These are phyloP conservation scores for Gilbertella persicaria DNA, from an alignment of 371 early-diverging fungal species.

Conservation along the genomic window DNA sequence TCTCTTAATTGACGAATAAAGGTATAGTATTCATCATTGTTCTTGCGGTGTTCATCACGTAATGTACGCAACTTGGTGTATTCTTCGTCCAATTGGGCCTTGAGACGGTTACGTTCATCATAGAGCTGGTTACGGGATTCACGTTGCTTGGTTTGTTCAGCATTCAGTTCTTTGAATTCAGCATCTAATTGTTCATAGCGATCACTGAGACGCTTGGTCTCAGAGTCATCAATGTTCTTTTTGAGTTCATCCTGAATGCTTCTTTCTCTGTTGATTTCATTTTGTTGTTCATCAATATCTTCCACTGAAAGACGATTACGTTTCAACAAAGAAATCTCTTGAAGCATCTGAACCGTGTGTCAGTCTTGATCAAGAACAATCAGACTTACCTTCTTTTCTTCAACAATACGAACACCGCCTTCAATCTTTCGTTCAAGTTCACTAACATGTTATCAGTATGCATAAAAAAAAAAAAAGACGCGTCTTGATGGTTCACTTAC, in stretches of 20 bases:
- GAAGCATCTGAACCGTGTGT: slow-evolving; percentile 64
- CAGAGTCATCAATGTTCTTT: slow-evolving; percentile 66
- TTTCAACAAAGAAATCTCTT: slow-evolving; percentile 81
- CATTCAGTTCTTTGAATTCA: slow-evolving; percentile 69
- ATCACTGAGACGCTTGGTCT: slow-evolving; percentile 63
- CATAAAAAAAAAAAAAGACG: background rate
- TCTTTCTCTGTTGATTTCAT: slow-evolving; percentile 73
- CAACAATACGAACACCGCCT: slow-evolving; percentile 77
- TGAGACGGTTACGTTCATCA: slow-evolving; percentile 75
- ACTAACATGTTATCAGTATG: too few relatives aligned
- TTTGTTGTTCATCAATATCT: slow-evolving; percentile 65
- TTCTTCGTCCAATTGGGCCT: slow-evolving; percentile 71
- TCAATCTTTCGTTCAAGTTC: slow-evolving; percentile 79
- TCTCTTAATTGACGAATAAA: slow-evolving; percentile 76
- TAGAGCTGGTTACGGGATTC: slow-evolving; percentile 71
- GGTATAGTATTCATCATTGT: slow-evolving; percentile 76
- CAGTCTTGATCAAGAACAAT: too few relatives aligned
- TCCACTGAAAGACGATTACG: slow-evolving; percentile 80
- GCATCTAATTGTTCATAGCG: slow-evolving; percentile 68
- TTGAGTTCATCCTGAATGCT: slow-evolving; percentile 66
- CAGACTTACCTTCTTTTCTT: slow-evolving; percentile 80
- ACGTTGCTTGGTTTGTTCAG: slow-evolving; percentile 59
- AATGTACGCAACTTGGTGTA: slow-evolving; percentile 68
- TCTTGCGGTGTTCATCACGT: slow-evolving; percentile 72
- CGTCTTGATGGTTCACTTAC: slow-evolving; percentile 46